Base-by-base conservation (phyloP, 768 basidiomycete genomes). In the Pisolithus tinctorius region DNA sequence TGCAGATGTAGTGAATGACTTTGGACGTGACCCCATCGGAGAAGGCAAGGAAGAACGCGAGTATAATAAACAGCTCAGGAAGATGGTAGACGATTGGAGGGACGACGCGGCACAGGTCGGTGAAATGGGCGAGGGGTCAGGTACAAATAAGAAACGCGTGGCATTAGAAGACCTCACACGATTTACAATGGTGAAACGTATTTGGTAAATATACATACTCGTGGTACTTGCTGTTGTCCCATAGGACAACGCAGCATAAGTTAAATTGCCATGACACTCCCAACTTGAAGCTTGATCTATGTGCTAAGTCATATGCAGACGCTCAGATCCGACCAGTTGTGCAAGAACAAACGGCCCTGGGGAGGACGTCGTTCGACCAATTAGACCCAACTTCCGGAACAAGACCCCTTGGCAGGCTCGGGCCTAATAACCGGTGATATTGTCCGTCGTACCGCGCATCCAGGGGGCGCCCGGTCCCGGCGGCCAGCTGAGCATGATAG, bases 161-260 rank as follows among this genome's bases (percentile, higher is more conserved):
- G 80, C 81, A 52, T 68, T 97, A 46, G 93, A 96, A 64, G 91
- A 95, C 62, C 77, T 97, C 45, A 95, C 91, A 31, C 70, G 93
- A 50, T 97, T 88, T 73, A 95, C 93, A 17, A 97, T 97, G 93
- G 87, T 95, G 43, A 95, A 95, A 63, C 76, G 90, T 48, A 94
- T 95, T 42, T 94, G 81, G 80, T 84, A 27, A n/a, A 47, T 37
- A 47, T 16, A 45, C 26, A 26, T 45, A 25, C 20, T 8, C 20
- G 14, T 25, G 11, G 25, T 26, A 43, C 34, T 14, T 34, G 34
- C 34, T 4, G 34, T 34, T 13, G 13, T 13, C 13, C 34, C 14
- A 14, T 14, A 10, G 8, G 20, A 42, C 25, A 42, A 13, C 41
- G 41, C 4, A 42, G 4, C 14, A 16, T 26, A 30, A 45, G 14